These are phyloP conservation scores for Petunia secreta DNA, from an alignment of 257 asterid species.

Conservation along the genomic window DNA sequence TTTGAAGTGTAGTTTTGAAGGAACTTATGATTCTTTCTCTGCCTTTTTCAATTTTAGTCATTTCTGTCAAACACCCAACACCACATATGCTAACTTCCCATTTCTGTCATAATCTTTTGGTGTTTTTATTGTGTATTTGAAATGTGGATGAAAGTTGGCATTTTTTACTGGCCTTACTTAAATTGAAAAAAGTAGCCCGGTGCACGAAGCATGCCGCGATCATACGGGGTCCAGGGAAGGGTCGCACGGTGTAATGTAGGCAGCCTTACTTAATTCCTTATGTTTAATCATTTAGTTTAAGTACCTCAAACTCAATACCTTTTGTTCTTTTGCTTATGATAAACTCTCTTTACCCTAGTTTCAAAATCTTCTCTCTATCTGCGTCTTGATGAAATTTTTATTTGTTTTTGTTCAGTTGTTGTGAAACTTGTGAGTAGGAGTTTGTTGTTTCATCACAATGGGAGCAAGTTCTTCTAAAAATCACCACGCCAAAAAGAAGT, in stretches of 20 bases:
- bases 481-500: not conserved
- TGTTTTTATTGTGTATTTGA: not conserved
- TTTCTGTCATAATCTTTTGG: too few relatives aligned
- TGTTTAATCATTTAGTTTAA: not conserved
- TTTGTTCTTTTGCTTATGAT: not conserved
- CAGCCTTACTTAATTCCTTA: not conserved
- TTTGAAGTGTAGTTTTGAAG: too few relatives aligned
- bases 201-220: not conserved
- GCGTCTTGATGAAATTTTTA: not conserved
- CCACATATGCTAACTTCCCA: too few relatives aligned
- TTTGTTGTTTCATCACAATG: conserved; percentile 22
- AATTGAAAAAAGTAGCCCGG: too few relatives aligned
- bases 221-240: too few relatives aligned
- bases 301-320: not conserved
- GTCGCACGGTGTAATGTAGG: not conserved
- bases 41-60: too few relatives aligned
- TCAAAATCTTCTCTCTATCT: not conserved
- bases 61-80: too few relatives aligned
- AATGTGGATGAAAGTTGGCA: not conserved
- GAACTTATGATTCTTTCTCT: too few relatives aligned
- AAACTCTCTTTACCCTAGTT: not conserved
- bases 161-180: not conserved
- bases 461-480: conserved; percentile 28
- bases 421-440: not conserved
- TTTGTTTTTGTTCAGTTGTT: not conserved